A percentile compares a stretch with the other conserved stretches of the same genome.
Conservation (phyloP, 2,329 filamentous ascomycete genomes). For the Colletotrichum sp. region DNA sequence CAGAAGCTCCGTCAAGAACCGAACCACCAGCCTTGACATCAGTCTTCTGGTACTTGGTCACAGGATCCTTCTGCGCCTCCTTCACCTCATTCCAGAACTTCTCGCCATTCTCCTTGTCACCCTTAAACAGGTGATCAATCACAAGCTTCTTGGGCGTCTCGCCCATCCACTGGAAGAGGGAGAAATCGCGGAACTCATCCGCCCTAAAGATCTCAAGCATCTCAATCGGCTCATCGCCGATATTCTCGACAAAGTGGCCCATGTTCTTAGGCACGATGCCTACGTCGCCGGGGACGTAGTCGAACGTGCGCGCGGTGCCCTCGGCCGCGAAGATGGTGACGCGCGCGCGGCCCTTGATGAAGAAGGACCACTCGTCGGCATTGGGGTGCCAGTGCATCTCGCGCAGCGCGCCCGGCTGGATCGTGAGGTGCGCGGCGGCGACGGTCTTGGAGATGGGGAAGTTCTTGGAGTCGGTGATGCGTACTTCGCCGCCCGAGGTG, state of each 20-base stretch:
- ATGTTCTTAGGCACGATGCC: conserved; percentile 79
- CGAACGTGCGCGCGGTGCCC: conserved; percentile 74
- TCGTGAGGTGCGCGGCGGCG: conserved; percentile 73
- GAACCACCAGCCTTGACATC: not conserved
- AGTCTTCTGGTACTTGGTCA: conserved; percentile 36
- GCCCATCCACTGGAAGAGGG: conserved; percentile 76
- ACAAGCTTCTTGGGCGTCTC: conserved; percentile 72
- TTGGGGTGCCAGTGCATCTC: conserved; percentile 87
- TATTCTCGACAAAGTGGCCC: conserved; percentile 84
- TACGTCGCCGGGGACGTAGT: conserved; percentile 77
- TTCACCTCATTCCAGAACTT: conserved; percentile 68
- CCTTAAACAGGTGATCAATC: conserved; percentile 68
- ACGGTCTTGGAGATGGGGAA: conserved; percentile 77
- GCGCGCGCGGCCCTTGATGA: conserved; percentile 73
- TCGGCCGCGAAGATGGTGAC: conserved; percentile 77
- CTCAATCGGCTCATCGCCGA: conserved; percentile 76
- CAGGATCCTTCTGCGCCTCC: conserved; percentile 63
- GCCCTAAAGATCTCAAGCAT: conserved; percentile 79
- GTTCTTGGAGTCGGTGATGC: conserved; percentile 77
- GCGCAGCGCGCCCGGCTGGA: conserved; percentile 73
- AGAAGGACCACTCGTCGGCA: conserved; percentile 83
- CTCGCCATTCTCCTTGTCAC: conserved; percentile 64
- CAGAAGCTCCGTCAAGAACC: not conserved
- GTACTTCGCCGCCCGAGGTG: conserved; percentile 72
- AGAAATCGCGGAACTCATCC: conserved; percentile 75